Conservation (phyloP, 257 asterid species). For the Solanum ahanhuiri region DNA sequence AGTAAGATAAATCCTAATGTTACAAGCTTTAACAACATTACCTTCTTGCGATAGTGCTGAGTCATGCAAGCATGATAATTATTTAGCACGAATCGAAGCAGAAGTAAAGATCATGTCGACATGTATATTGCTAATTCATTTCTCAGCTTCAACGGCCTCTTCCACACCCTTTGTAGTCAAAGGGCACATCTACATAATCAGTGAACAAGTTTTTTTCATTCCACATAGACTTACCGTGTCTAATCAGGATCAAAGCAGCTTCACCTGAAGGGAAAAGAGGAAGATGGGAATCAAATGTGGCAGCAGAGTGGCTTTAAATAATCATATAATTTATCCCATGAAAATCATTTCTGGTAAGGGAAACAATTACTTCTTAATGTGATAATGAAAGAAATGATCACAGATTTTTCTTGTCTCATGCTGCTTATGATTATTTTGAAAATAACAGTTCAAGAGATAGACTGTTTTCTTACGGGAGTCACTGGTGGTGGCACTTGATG, state of each 20-base stretch:
- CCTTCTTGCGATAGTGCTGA: conserved; percentile 97
- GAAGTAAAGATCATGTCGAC: conserved; percentile 88
- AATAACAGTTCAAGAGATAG: not conserved
- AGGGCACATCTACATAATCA: conserved; percentile 94
- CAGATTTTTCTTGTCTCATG: not conserved
- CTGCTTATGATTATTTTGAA: not conserved
- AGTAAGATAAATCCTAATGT: not conserved
- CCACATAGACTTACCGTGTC: conserved; percentile 99
- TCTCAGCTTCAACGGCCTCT: conserved; percentile 96
- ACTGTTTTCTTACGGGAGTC: conserved; percentile 49
- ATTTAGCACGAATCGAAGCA: conserved; percentile 91
- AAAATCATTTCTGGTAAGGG: not conserved
- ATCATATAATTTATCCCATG: not conserved
- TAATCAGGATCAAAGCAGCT: conserved; percentile 80
- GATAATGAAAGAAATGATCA: not conserved
- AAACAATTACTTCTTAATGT: not conserved
- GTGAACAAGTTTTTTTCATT: conserved; percentile 98
- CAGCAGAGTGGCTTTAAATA: not conserved
- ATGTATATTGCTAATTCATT: conserved; percentile 88
- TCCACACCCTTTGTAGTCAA: conserved; percentile 86
- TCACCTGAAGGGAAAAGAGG: conserved; percentile 33
- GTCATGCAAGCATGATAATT: conserved; percentile 99
- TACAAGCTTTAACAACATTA: conserved; percentile 7
- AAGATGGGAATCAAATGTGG: not conserved
- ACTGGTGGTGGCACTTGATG: conserved; percentile 33